Conservation (phyloP, 2,329 filamentous ascomycete species). For the Penicillium sclerotigenum region DNA sequence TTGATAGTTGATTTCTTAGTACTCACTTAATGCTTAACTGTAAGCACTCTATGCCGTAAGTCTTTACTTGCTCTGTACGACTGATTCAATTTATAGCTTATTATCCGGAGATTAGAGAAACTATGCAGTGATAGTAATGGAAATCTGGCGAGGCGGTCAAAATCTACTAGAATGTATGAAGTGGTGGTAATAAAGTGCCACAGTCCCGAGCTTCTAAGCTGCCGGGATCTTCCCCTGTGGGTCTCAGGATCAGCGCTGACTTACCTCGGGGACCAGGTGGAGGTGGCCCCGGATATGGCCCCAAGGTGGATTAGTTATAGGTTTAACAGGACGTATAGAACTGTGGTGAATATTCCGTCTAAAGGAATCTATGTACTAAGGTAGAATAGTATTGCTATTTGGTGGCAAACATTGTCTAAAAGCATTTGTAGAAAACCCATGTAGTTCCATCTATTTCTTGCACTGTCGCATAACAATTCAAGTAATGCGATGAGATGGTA, state of each 20-base stretch:
- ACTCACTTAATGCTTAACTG: not conserved
- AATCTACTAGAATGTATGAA: not conserved
- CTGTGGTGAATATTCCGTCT: not conserved
- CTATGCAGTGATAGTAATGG: not conserved
- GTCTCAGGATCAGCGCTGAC: not conserved
- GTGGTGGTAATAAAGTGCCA: not conserved
- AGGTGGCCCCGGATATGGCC: too few species aligned
- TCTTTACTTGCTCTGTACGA: not conserved
- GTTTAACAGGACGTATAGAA: too few species aligned
- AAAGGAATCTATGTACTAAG: not conserved
- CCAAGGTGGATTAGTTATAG: not conserved
- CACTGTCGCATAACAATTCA: not conserved
- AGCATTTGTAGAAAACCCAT: not conserved
- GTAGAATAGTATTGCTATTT: not conserved
- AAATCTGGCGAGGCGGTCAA: not conserved
- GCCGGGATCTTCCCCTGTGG: not conserved
- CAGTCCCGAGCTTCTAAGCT: not conserved
- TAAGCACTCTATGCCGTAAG: not conserved
- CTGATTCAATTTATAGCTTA: not conserved
- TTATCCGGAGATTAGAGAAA: not conserved
- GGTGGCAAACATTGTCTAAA: not conserved
- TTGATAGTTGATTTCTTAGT: not conserved
- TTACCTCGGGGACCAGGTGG: not conserved
- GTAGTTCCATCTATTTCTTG: not conserved
- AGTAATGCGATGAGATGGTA: constrained; percentile 10